phyloP scores from a whole-genome alignment of 2,329 filamentous ascomycete genomes.

The Elsinoe australis region DNA sequence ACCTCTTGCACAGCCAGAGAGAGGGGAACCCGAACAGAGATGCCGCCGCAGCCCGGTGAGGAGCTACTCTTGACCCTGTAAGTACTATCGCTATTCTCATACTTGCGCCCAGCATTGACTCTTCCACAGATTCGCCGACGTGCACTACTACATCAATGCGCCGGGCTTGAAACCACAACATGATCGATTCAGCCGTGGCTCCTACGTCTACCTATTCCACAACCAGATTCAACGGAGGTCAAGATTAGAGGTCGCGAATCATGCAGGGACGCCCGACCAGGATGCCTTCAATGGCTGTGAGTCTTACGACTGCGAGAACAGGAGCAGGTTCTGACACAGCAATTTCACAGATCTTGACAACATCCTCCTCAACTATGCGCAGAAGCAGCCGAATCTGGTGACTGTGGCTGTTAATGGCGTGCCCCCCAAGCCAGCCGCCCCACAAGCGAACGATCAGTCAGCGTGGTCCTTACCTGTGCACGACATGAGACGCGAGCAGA shows the following conservation, averaged over 20 bases:
- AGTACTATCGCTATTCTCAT: slow-evolving; percentile 23
- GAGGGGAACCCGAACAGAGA: slow-evolving; percentile 25
- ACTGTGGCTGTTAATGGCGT: slow-evolving; percentile 54
- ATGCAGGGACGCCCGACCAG: slow-evolving; percentile 65
- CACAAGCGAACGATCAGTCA: slow-evolving; percentile 40
- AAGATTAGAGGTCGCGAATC: slow-evolving; percentile 68
- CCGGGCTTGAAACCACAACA: slow-evolving; percentile 61
- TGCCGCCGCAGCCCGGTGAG: slow-evolving; percentile 44
- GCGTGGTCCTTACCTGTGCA: slow-evolving; percentile 70
- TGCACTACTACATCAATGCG: slow-evolving; percentile 72
- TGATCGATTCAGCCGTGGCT: slow-evolving; percentile 71
- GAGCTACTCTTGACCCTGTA: slow-evolving; percentile 42
- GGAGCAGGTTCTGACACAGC: too few species aligned
- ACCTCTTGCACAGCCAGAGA: slow-evolving; percentile 23
- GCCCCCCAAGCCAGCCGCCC: slow-evolving; percentile 30
- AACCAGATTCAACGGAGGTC: slow-evolving; percentile 59
- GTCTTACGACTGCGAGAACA: slow-evolving; percentile 28
- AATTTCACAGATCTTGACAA: slow-evolving; percentile 61
- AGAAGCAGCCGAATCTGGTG: slow-evolving; percentile 65
- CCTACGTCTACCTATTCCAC: slow-evolving; percentile 74
- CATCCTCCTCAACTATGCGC: slow-evolving; percentile 59
- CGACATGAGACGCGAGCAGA: slow-evolving; percentile 65
- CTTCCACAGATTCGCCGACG: slow-evolving; percentile 62
- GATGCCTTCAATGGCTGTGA: slow-evolving; percentile 72
- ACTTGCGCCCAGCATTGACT: too few species aligned